Percentiles rank a stretch among this genome's conserved stretches.
Evolutionary conservation across 805 yeast species (phyloP).

Genomic region (Metschnikowia peoriensis): DNA sequence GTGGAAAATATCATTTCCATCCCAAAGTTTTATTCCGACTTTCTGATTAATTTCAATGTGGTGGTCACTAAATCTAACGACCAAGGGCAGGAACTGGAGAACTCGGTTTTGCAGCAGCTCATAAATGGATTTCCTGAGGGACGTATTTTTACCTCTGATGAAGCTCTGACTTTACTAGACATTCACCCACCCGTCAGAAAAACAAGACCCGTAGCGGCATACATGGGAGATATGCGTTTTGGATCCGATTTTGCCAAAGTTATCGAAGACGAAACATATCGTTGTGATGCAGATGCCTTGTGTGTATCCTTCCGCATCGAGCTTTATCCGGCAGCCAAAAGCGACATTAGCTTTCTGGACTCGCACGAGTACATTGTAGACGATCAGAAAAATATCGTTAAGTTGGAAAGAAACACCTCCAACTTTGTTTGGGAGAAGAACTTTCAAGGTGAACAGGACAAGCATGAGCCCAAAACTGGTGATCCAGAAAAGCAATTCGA

Average conservation of each 20-base stretch:
- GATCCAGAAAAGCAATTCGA: constrained; percentile 21
- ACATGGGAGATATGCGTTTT: constrained; percentile 48
- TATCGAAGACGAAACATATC: constrained; percentile 5
- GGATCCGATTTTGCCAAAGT: constrained; percentile 37
- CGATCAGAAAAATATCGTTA: constrained; percentile 17
- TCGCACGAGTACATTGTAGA: constrained; percentile 32
- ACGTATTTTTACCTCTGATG: background rate
- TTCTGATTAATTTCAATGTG: constrained; percentile 11
- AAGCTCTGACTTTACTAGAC: constrained; percentile 6
- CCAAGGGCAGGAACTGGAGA: background rate
- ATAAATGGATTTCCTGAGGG: constrained; percentile 4
- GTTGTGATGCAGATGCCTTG: constrained; percentile 12
- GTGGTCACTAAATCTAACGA: constrained; percentile 1
- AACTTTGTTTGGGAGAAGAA: constrained; percentile 23
- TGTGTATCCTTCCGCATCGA: constrained; percentile 49
- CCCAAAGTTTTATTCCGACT: constrained; percentile 10
- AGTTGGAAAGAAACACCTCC: constrained; percentile 24
- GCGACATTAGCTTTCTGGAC: constrained; percentile 33
- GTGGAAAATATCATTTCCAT: constrained; percentile 6
- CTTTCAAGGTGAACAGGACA: constrained; percentile 7
- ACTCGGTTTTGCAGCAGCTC: background rate
- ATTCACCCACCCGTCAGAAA: constrained; percentile 30
- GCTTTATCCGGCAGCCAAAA: constrained; percentile 56
- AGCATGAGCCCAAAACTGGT: constrained; percentile 7
- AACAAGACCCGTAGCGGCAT: constrained; percentile 47